These are phyloP conservation scores for Kodamaea arcana DNA, from an alignment of 1,139 yeast species.

Conservation along the genomic window DNA sequence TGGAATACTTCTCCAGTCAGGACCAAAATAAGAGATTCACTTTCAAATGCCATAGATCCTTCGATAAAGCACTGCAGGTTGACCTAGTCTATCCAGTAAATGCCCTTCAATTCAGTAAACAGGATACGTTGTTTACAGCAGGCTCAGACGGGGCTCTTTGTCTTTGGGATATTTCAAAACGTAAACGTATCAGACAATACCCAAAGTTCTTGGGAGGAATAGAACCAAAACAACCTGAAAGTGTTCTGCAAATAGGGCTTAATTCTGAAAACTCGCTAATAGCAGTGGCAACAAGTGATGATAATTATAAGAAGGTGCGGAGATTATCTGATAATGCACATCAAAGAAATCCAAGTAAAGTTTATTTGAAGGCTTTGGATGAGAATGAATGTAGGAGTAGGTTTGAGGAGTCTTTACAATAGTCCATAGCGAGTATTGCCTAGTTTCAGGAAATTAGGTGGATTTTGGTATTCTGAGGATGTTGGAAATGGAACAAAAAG, in stretches of 20 bases:
- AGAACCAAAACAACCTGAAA: conserved; percentile 16
- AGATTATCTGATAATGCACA: conserved; percentile 12
- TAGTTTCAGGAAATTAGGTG: not conserved
- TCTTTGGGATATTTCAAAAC: conserved; percentile 68
- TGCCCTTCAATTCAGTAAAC: conserved; percentile 53
- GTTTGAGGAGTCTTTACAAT: not conserved
- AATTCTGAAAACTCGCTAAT: conserved; percentile 28
- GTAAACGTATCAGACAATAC: conserved; percentile 59
- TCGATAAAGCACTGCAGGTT: conserved; percentile 37
- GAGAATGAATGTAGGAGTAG: conserved; percentile 3
- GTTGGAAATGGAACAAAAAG: not conserved
- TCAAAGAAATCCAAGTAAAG: conserved; percentile 10
- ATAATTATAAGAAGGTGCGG: conserved; percentile 21
- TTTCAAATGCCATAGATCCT: conserved; percentile 72
- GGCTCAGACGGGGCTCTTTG: conserved; percentile 79
- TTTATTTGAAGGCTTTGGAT: conserved; percentile 9
- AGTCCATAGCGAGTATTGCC: not conserved
- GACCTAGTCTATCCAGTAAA: conserved; percentile 79
- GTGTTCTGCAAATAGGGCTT: conserved; percentile 50
- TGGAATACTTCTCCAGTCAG: conserved; percentile 62
- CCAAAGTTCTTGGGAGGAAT: conserved; percentile 34
- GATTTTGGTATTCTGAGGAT: too few relatives aligned
- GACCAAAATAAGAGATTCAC: conserved; percentile 59
- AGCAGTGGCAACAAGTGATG: conserved; percentile 65
- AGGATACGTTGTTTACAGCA: conserved; percentile 56